These are phyloP conservation scores for Rosa persica DNA, from an alignment of 306 rosid species.

Conservation along the genomic window DNA sequence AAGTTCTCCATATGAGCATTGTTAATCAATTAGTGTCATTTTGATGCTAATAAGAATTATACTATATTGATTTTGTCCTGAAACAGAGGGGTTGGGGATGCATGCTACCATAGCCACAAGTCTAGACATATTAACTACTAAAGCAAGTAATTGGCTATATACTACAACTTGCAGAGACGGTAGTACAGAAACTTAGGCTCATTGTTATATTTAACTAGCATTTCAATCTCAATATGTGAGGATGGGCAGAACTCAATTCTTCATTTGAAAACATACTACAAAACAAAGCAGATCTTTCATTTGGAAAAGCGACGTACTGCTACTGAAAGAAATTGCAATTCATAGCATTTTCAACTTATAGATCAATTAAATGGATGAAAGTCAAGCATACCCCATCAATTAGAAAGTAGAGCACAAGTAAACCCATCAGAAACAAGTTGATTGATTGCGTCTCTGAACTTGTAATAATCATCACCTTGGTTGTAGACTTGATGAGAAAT, in stretches of 20 bases:
- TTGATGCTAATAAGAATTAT: no score
- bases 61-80: no score
- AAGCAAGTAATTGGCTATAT: neutral
- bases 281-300: neutral
- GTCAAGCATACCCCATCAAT: slow-evolving; percentile 54
- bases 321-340: neutral
- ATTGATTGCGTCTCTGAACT: slow-evolving; percentile 67
- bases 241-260: neutral
- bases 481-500: slow-evolving; percentile 95
- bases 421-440: slow-evolving; percentile 63
- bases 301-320: neutral
- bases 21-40: no score
- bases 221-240: neutral
- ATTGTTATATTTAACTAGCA: neutral
- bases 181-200: neutral
- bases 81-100: no score
- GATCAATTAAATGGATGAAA: slow-evolving; percentile 8
- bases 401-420: slow-evolving; percentile 58
- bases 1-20: no score
- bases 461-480: slow-evolving; percentile 64
- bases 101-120: neutral
- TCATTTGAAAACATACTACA: neutral
- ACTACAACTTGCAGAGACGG: neutral
- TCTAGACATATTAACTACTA: neutral
- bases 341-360: neutral